Percentiles rank a stretch among this genome's conserved stretches.
These are phyloP conservation scores for Scolecobasidium constrictum DNA, from an alignment of 2,329 filamentous ascomycete genomes.

Conservation along the genomic window DNA sequence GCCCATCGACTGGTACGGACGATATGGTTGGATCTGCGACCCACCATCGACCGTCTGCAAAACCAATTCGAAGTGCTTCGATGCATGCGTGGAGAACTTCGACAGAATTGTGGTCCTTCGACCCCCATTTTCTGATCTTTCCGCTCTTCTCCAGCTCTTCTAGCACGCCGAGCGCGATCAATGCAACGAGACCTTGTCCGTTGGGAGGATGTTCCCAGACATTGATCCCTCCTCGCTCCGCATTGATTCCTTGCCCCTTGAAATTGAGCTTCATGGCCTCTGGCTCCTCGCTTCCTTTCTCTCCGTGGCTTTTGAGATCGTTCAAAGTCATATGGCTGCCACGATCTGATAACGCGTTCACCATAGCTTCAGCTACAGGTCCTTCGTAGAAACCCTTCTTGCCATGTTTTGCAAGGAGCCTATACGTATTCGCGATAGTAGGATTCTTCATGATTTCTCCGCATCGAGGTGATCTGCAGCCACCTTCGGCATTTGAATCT, in stretches of 20 bases:
- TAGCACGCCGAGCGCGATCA: slow-evolving; percentile 89
- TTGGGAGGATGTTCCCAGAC: slow-evolving; percentile 97
- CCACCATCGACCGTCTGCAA: slow-evolving; percentile 84
- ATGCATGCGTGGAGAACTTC: slow-evolving; percentile 75
- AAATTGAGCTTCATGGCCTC: slow-evolving; percentile 78
- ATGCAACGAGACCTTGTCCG: slow-evolving; percentile 85
- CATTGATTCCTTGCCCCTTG: slow-evolving; percentile 50
- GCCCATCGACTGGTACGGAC: slow-evolving; percentile 55
- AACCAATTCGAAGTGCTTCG: slow-evolving; percentile 78
- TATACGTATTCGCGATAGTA: slow-evolving; percentile 70
- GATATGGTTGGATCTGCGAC: slow-evolving; percentile 70
- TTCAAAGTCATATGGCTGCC: slow-evolving; percentile 71
- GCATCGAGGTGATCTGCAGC: slow-evolving; percentile 61
- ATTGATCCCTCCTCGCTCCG: slow-evolving; percentile 50
- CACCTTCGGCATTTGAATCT: slow-evolving; percentile 55
- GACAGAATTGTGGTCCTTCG: slow-evolving; percentile 68
- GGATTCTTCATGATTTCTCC: slow-evolving; percentile 89
- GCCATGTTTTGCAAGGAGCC: slow-evolving; percentile 63
- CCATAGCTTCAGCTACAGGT: slow-evolving; percentile 66
- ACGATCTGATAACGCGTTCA: slow-evolving; percentile 63
- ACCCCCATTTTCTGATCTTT: slow-evolving; percentile 59
- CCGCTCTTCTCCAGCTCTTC: slow-evolving; percentile 70
- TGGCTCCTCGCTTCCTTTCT: slow-evolving; percentile 64
- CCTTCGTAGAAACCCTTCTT: slow-evolving; percentile 90
- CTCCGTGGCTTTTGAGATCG: slow-evolving; percentile 68